Conservation (phyloP, 179 eudicot species). For the Silene noctiflora region DNA sequence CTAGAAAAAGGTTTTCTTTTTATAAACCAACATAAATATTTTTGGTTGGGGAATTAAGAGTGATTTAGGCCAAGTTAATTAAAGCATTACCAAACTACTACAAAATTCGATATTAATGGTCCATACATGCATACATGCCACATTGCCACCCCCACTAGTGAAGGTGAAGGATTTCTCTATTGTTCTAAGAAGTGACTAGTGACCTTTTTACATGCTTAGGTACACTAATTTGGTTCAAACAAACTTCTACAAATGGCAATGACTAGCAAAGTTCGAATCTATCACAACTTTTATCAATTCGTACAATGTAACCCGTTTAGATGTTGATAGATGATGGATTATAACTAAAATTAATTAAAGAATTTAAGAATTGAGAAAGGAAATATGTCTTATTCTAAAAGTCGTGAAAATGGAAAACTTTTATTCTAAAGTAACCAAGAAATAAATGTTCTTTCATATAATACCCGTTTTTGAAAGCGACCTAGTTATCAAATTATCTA, state of each 20-base stretch:
- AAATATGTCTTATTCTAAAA: neutral
- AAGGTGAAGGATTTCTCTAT: neutral
- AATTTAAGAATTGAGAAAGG: neutral
- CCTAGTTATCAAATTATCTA: neutral
- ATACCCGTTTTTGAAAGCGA: neutral
- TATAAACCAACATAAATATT: conserved; percentile 22
- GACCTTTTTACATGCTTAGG: conserved; percentile 1
- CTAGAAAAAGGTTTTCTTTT: conserved; percentile 5
- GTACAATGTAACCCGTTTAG: neutral
- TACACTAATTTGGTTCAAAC: neutral
- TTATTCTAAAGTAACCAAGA: neutral
- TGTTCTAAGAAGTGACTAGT: neutral
- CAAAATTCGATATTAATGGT: conserved; percentile 9
- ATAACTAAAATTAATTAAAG: neutral
- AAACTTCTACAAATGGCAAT: conserved; percentile 17
- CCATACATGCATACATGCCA: neutral
- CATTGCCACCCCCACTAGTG: conserved; percentile 11
- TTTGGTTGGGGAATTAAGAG: conserved; percentile 11
- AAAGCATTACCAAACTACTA: conserved; percentile 1
- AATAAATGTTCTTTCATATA: too few relatives aligned
- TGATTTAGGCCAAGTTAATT: neutral
- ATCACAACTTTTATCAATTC: conserved; percentile 5
- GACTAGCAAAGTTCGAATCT: neutral
- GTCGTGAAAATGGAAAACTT: neutral
- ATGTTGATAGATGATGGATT: neutral